A percentile compares a stretch with the other conserved stretches of the same genome.
Evolutionary conservation across 192 early-diverging fungal species (phyloP).

Genomic region (Ambispora gerdemannii): DNA sequence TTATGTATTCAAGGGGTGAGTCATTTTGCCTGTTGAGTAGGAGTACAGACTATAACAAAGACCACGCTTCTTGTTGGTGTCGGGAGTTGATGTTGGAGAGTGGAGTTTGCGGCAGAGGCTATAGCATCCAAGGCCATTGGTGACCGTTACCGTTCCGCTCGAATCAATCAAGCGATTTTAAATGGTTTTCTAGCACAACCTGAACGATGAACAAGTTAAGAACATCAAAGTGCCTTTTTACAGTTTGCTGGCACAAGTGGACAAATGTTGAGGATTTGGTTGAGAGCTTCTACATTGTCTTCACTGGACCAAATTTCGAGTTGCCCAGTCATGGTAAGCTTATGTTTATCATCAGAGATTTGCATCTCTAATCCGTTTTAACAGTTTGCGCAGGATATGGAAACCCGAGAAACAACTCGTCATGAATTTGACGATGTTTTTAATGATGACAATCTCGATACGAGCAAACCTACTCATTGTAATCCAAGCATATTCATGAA

Average conservation of each 20-base stretch:
- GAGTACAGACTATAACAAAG: constrained; percentile 27
- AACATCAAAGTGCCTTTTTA: constrained; percentile 30
- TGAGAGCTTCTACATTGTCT: constrained; percentile 1
- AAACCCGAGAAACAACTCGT: constrained; percentile 3
- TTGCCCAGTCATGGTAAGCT: not conserved
- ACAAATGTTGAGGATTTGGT: constrained; percentile 21
- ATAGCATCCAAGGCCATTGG: constrained; percentile 15
- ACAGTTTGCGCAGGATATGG: not conserved
- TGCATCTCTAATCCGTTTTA: not conserved
- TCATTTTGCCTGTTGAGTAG: constrained; percentile 24
- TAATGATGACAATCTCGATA: constrained; percentile 3
- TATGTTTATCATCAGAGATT: not conserved
- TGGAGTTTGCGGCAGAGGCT: constrained; percentile 18
- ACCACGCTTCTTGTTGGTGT: constrained; percentile 24
- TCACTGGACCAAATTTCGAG: constrained; percentile 13
- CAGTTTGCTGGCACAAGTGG: constrained; percentile 16
- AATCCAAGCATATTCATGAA: constrained; percentile 5
- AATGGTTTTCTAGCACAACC: constrained; percentile 31
- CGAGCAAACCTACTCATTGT: not conserved
- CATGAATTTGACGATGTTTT: constrained; percentile 10
- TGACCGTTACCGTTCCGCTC: too few relatives aligned
- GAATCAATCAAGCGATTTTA: constrained; percentile 30
- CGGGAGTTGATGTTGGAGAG: constrained; percentile 23
- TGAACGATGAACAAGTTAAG: constrained; percentile 15
- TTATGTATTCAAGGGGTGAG: constrained; percentile 19